phyloP scores from a whole-genome alignment of 2,329 filamentous ascomycete species.

The Sclerotiophoma versabilis region DNA sequence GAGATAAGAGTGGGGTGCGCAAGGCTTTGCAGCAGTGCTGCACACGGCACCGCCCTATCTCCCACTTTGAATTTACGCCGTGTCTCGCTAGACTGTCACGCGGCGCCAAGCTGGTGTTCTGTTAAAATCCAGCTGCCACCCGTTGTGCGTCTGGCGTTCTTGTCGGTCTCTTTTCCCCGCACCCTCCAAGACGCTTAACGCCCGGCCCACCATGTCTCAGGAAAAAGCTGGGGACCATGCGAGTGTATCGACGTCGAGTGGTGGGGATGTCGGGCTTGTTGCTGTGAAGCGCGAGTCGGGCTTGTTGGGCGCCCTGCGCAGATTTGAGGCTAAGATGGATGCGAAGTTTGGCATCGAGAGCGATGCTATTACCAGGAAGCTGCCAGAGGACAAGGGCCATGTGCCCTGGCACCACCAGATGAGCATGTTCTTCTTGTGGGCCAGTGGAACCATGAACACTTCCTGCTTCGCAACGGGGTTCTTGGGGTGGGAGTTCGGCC shows the following conservation, averaged over 20 bases:
- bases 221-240: conserved; percentile 25
- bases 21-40: conserved; percentile 4
- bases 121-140: conserved; percentile 8
- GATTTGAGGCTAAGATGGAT: conserved; percentile 30
- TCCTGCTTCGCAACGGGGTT: conserved; percentile 51
- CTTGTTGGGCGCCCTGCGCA: conserved; percentile 25
- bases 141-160: conserved; percentile 2
- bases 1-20: conserved; percentile 27
- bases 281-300: conserved; percentile 20
- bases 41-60: conserved; percentile 22
- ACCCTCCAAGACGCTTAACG: not conserved
- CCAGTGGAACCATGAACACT: conserved; percentile 52
- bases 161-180: not conserved
- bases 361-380: conserved; percentile 34
- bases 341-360: conserved; percentile 32
- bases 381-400: conserved; percentile 36
- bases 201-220: conserved; percentile 16
- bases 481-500: conserved; percentile 58
- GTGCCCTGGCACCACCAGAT: conserved; percentile 38
- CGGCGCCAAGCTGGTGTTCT: conserved; percentile 5
- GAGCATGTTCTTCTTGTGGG: conserved; percentile 55
- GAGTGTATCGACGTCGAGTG: conserved; percentile 18
- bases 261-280: conserved; percentile 12
- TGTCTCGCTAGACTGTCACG: conserved; percentile 16
- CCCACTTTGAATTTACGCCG: not conserved